phyloP scores from a whole-genome alignment of 768 basidiomycete species.

The Auriculariales sp. region DNA sequence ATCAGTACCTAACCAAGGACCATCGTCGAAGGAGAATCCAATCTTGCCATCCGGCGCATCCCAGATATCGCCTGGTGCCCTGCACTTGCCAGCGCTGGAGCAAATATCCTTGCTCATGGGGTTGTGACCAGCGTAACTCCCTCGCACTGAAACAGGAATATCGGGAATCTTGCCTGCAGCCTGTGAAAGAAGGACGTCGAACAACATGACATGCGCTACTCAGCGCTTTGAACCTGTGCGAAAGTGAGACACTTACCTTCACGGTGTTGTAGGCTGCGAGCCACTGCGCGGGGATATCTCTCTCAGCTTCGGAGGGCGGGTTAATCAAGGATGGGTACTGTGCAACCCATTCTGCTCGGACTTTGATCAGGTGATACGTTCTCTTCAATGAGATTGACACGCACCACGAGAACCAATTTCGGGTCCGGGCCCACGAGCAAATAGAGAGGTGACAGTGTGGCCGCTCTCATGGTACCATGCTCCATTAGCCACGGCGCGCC shows the following conservation, averaged over 20 bases:
- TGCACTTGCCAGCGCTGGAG: constrained; percentile 57
- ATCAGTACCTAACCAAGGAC: constrained; percentile 26
- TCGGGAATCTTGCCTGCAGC: constrained; percentile 59
- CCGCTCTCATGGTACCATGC: constrained; percentile 48
- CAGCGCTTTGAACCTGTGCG: no score
- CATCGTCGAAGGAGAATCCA: constrained; percentile 67
- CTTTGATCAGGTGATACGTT: neutral
- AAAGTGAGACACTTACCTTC: no score
- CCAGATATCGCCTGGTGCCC: constrained; percentile 42
- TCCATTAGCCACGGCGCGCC: constrained; percentile 13
- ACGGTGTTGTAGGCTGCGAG: neutral
- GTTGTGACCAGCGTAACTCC: constrained; percentile 22
- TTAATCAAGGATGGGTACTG: neutral
- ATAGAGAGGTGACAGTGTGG: constrained; percentile 48
- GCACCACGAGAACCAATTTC: constrained; percentile 48
- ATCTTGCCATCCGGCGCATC: constrained; percentile 60
- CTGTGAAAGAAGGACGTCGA: constrained; percentile 26
- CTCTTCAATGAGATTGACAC: constrained; percentile 10
- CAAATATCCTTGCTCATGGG: constrained; percentile 36
- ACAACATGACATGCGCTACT: constrained; percentile 37
- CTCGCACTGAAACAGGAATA: constrained; percentile 34
- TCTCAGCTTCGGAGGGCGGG: neutral
- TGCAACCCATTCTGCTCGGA: neutral
- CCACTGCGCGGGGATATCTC: neutral
- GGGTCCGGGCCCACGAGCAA: constrained; percentile 40